Evolutionary conservation across 257 asterid species (phyloP).

Genomic region (Solanum chiquidenum): DNA sequence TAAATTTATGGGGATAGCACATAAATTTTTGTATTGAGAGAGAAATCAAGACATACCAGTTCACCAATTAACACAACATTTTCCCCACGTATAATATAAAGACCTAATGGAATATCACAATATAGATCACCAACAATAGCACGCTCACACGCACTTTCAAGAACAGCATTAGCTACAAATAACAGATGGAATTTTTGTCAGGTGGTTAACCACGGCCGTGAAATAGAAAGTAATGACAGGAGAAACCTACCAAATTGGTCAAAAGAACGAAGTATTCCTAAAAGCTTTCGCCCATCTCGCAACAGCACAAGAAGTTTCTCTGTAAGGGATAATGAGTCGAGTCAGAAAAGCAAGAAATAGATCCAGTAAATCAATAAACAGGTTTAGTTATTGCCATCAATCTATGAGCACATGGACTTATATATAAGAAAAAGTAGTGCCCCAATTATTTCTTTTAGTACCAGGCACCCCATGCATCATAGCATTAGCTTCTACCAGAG

Average conservation of each 20-base stretch:
- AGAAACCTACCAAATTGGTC: conserved; percentile 64
- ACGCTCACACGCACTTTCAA: conserved; percentile 95
- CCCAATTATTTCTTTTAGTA: not conserved
- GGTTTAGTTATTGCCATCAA: not conserved
- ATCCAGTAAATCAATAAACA: not conserved
- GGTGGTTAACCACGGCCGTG: not conserved
- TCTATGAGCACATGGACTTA: not conserved
- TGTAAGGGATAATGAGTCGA: conserved; percentile 11
- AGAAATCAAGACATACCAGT: conserved; percentile 46
- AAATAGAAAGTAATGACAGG: not conserved
- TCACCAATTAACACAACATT: conserved; percentile 97
- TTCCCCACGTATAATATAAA: conserved; percentile 92
- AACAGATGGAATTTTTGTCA: conserved; percentile 7
- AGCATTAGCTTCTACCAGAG: not conserved
- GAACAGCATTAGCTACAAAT: conserved; percentile 83
- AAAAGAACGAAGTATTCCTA: conserved; percentile 71
- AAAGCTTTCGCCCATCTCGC: conserved; percentile 65
- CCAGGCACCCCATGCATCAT: not conserved
- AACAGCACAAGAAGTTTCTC: conserved; percentile 71
- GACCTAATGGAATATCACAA: conserved; percentile 87
- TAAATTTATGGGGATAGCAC: not conserved
- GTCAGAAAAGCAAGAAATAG: not conserved
- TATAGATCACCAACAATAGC: conserved; percentile 83
- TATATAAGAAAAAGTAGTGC: not conserved
- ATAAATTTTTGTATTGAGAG: not conserved